phyloP scores from a whole-genome alignment of 345 rosid genomes.

The Mangifera indica region DNA sequence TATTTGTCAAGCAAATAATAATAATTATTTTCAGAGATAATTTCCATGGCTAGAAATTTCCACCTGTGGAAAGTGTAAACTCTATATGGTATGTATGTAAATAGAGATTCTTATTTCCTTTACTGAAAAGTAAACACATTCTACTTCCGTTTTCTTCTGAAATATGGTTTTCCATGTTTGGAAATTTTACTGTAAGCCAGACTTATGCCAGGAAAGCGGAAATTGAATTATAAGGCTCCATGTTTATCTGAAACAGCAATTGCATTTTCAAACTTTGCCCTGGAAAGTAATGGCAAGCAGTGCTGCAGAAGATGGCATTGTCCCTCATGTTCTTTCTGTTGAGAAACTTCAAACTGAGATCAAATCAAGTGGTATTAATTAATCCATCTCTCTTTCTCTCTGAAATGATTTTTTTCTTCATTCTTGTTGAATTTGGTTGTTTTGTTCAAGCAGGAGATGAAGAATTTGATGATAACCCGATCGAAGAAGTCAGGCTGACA shows the following conservation, averaged over 20 bases:
- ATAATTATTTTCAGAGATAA: too few species aligned
- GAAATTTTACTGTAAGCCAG: not conserved
- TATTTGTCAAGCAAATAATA: too few species aligned
- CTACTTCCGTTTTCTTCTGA: not conserved
- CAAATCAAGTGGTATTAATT: not conserved
- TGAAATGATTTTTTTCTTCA: not conserved
- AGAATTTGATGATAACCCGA: constrained; percentile 53
- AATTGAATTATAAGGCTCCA: not conserved
- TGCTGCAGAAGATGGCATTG: not conserved
- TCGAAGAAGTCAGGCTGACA: constrained; percentile 57
- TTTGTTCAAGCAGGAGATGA: constrained; percentile 20
- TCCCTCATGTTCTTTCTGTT: not conserved
- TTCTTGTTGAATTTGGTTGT: not conserved
- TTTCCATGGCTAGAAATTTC: too few species aligned
- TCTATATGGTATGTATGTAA: not conserved
- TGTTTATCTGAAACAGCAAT: not conserved
- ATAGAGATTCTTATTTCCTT: not conserved
- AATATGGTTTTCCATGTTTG: not conserved
- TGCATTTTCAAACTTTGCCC: not conserved
- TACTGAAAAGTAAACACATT: not conserved
- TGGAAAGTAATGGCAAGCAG: constrained; percentile 2
- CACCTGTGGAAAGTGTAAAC: too few species aligned
- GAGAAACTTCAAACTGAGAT: not conserved
- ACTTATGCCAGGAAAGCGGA: too few species aligned
- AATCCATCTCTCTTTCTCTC: not conserved